A percentile compares a stretch with the other conserved stretches of the same genome.
Evolutionary conservation across 1,139 yeast species (phyloP).

Genomic region (Saccharomycopsis hybrid): DNA sequence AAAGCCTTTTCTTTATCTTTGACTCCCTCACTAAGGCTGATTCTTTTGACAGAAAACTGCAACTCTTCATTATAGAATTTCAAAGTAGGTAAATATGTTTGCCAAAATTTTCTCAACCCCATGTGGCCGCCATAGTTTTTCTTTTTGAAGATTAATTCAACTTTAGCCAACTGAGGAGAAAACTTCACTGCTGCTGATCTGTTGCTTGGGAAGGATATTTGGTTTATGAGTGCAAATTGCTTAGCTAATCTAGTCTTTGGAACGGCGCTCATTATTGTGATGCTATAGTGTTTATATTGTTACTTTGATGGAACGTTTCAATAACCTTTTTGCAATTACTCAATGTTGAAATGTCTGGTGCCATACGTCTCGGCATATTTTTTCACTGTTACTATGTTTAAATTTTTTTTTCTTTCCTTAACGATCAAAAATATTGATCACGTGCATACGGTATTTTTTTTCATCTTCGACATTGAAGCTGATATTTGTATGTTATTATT

Average conservation of each 20-base stretch:
- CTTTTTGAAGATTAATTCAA: slow-evolving; percentile 28
- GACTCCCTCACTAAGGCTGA: slow-evolving; percentile 32
- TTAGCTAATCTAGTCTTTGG: slow-evolving; percentile 11
- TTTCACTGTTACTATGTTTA: no score
- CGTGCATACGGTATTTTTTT: no score
- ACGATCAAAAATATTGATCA: no score
- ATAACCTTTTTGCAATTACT: neutral
- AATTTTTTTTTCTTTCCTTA: no score
- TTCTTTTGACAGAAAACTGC: slow-evolving; percentile 40
- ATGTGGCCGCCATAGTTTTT: slow-evolving; percentile 29
- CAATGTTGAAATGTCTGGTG: no score
- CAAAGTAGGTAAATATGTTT: slow-evolving; percentile 44
- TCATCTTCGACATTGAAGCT: no score
- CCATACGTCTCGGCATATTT: no score
- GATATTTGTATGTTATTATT: no score
- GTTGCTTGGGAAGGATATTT: slow-evolving; percentile 2
- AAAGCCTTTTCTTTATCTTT: slow-evolving; percentile 32
- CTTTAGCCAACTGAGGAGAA: slow-evolving; percentile 23
- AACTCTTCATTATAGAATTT: slow-evolving; percentile 48
- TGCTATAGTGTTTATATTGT: no score
- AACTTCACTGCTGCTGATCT: slow-evolving; percentile 25
- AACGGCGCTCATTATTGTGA: slow-evolving; percentile 2
- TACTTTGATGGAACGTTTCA: neutral
- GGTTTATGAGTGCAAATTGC: slow-evolving; percentile 10
- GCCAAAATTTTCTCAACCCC: slow-evolving; percentile 42